Evolutionary conservation across 148 eudicot genomes (phyloP).

Genomic region (Amaranthus hypochondriacus): DNA sequence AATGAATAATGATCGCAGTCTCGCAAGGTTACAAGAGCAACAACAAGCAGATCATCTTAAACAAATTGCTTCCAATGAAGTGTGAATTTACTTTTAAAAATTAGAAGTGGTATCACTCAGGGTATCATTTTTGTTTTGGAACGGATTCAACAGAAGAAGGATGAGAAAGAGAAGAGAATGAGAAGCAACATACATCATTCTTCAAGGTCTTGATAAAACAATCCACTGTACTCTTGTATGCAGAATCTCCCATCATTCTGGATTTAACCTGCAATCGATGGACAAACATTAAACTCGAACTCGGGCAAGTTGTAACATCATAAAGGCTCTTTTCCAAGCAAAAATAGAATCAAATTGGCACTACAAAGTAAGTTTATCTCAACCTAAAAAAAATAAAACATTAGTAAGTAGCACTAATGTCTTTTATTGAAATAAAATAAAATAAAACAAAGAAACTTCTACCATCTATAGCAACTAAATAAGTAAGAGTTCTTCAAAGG

Average conservation of each 20-base stretch:
- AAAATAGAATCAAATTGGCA: not conserved
- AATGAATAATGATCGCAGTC: too few species aligned
- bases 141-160: not conserved
- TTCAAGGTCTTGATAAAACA: conserved; percentile 87
- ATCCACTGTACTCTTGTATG: conserved; percentile 80
- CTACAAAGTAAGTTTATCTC: too few species aligned
- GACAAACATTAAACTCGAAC: not conserved
- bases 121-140: too few species aligned
- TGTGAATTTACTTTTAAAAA: too few species aligned
- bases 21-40: too few species aligned
- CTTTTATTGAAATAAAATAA: too few species aligned
- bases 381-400: not conserved
- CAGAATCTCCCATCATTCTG: conserved; percentile 97
- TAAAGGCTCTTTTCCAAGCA: not conserved
- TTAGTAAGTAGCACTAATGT: too few species aligned
- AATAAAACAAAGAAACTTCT: too few species aligned
- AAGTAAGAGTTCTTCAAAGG: not conserved
- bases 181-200: conserved; percentile 63
- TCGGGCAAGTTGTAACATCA: not conserved
- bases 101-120: too few species aligned
- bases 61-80: too few species aligned
- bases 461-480: too few species aligned
- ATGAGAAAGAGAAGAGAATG: not conserved
- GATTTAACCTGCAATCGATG: conserved; percentile 79
- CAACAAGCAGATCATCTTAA: too few species aligned